phyloP scores from a whole-genome alignment of 2,329 filamentous ascomycete genomes.

The Aspergillus fischeri region DNA sequence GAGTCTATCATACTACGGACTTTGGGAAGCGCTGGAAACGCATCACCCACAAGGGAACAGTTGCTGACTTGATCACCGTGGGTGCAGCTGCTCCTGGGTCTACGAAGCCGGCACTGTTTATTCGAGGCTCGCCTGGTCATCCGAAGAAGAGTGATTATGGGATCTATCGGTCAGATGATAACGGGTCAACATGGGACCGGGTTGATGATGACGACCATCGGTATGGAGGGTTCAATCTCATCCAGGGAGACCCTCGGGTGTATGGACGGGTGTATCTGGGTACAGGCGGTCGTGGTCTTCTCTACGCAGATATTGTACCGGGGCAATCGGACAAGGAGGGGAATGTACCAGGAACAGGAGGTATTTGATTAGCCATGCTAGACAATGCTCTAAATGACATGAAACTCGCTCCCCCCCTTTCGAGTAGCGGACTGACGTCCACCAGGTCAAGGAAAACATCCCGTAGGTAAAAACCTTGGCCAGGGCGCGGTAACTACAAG shows the following conservation, averaged over 20 bases:
- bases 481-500: not conserved
- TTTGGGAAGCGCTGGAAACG: constrained; percentile 3
- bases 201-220: constrained; percentile 12
- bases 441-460: not conserved
- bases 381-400: not conserved
- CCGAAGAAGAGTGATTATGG: constrained; percentile 4
- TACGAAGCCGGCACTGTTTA: not conserved
- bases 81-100: not conserved
- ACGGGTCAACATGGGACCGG: constrained; percentile 8
- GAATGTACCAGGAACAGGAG: not conserved
- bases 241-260: constrained; percentile 13
- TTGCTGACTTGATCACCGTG: not conserved
- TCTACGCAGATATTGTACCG: constrained; percentile 9
- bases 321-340: too few relatives aligned
- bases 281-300: constrained; percentile 9
- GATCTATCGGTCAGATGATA: constrained; percentile 13
- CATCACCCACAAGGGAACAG: not conserved
- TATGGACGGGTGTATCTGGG: constrained; percentile 15
- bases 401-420: not conserved
- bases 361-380: not conserved
- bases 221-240: constrained; percentile 10
- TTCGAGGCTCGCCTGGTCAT: not conserved
- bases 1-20: constrained; percentile 9
- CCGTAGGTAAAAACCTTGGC: not conserved
- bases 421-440: not conserved